phyloP scores from a whole-genome alignment of 768 basidiomycete species.

The Termitomyces sp. region DNA sequence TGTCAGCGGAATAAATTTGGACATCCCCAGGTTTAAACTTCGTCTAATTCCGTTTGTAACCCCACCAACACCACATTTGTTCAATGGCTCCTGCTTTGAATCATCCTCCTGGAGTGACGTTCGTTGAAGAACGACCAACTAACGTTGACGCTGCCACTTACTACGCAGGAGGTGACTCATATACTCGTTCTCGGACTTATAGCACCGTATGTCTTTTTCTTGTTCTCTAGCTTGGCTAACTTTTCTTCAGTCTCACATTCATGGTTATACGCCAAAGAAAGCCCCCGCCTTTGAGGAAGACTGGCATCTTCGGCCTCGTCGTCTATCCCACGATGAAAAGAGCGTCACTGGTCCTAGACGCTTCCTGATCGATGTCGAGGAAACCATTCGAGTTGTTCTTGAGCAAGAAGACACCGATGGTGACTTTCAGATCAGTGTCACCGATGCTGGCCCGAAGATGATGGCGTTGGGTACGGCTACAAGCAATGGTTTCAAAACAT shows the following conservation, averaged over 20 bases:
- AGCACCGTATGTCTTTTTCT: slow-evolving; percentile 57
- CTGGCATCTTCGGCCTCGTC: slow-evolving; percentile 62
- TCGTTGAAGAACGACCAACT: slow-evolving; percentile 57
- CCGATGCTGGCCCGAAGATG: slow-evolving; percentile 94
- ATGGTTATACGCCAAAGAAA: slow-evolving; percentile 67
- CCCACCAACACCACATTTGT: slow-evolving; percentile 6
- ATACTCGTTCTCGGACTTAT: slow-evolving; percentile 82
- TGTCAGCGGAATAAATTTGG: slow-evolving; percentile 1
- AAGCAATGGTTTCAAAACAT: slow-evolving; percentile 96
- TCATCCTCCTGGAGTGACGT: slow-evolving; percentile 60
- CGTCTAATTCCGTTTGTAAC: neutral
- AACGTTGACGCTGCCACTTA: slow-evolving; percentile 73
- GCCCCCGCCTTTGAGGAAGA: slow-evolving; percentile 74
- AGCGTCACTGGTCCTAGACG: slow-evolving; percentile 73
- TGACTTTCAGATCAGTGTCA: slow-evolving; percentile 94
- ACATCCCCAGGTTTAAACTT: neutral
- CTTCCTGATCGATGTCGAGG: slow-evolving; percentile 96
- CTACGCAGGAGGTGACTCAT: slow-evolving; percentile 76
- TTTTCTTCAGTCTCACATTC: slow-evolving; percentile 53
- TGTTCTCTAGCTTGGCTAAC: slow-evolving; percentile 3
- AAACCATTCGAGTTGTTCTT: slow-evolving; percentile 92
- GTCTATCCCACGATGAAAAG: slow-evolving; percentile 93
- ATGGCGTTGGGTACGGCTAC: slow-evolving; percentile 95
- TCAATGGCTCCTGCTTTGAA: slow-evolving; percentile 56
- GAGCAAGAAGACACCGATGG: slow-evolving; percentile 98